A percentile compares a stretch with the other conserved stretches of the same genome.
Conservation (phyloP, 2,329 filamentous ascomycete genomes). For the Trichoderma harzianum region DNA sequence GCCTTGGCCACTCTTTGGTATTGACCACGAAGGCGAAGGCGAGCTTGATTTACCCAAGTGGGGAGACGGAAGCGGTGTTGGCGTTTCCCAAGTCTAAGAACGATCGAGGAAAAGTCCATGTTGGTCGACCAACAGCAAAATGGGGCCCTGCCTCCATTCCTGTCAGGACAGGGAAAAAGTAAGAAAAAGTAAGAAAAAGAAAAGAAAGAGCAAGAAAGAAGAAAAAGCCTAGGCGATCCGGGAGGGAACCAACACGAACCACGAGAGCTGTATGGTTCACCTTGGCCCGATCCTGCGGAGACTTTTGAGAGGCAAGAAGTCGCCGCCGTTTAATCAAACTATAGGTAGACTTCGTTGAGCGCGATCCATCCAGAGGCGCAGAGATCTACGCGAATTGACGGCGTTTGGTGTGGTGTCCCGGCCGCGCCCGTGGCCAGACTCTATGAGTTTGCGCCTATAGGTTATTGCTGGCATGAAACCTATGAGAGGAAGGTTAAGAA, state of each 20-base stretch:
- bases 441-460: neutral
- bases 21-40: neutral
- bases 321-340: conserved; percentile 5
- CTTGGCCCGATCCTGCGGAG: neutral
- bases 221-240: neutral
- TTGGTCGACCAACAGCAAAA: conserved; percentile 12
- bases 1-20: conserved; percentile 6
- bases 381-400: conserved; percentile 2
- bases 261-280: neutral
- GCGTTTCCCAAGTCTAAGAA: neutral
- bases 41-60: conserved; percentile 10
- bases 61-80: neutral
- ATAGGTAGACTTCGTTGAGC: neutral
- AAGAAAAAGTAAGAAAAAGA: neutral
- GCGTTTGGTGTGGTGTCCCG: neutral
- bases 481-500: neutral
- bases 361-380: neutral
- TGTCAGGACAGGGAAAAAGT: neutral
- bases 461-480: neutral
- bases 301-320: neutral
- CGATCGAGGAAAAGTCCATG: neutral
- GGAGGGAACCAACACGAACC: neutral
- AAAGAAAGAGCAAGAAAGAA: neutral
- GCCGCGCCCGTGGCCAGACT: neutral
- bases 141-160: neutral